Base-by-base conservation (phyloP, 169 alveolate species). In the Eimeria necatrix region DNA sequence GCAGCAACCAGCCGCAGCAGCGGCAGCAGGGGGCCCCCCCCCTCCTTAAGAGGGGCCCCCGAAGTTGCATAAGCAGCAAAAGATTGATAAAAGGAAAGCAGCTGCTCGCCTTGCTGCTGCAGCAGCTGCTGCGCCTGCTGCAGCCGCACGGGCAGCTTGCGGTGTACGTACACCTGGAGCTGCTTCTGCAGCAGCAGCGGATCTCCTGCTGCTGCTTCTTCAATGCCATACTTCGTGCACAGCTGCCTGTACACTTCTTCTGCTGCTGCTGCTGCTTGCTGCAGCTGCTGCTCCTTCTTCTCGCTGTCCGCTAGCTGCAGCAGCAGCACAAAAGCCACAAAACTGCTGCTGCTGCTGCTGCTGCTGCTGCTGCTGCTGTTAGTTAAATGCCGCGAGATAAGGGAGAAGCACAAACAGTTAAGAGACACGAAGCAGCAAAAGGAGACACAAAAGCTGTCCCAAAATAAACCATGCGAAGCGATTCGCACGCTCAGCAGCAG, bases 111-210 rank as follows among this genome's bases (percentile, higher is more conserved):
- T 3, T 56, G 68, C 68, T 1, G 68, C 68, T 18, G 68, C 12
- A 56, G 12, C 68, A 56, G 68, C 20, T 10, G 22, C 20, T 56
- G 22, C 12, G 68, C 68, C 2, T 18, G 68, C 22, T 18, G 68
- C 68, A 56, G 20, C 20, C 68, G 68, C 68, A 56, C 22, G 22
- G 68, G 68, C 68, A 56, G 68, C 68, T 56, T 18, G 68, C 68
- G 68, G 68, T 56, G 12, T 56, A 56, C 68, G 20, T 56, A 56
- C 68, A 14, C 68, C 12, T 14, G 20, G 68, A 56, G 68, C 68
- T 56, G 68, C 68, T 56, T 10, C 68, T 56, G 68, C 68, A 56
- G 68, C 68, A 56, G 20, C 68, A 56, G 68, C 68, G 68, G 68
- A 56, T 56, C 68, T 56, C 4, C 20, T 56, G 68, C 68, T 56